phyloP scores from a whole-genome alignment of 2,329 filamentous ascomycete genomes.

The Ceratocystis huliohia region DNA sequence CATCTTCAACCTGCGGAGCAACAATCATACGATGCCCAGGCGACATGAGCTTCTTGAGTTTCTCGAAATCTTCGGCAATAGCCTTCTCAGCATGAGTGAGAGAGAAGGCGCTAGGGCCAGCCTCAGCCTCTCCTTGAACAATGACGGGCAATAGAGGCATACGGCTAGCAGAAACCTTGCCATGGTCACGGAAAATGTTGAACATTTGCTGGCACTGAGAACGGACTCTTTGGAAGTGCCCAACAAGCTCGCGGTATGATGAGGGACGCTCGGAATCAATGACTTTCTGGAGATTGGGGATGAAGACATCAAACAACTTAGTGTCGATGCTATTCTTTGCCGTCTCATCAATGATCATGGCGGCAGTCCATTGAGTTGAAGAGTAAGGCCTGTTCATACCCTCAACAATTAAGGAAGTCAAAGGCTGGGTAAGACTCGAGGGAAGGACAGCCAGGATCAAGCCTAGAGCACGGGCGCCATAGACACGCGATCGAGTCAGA shows the following conservation, averaged over 20 bases:
- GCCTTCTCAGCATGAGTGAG: conserved; percentile 79
- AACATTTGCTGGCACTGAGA: conserved; percentile 84
- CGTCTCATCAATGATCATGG: conserved; percentile 80
- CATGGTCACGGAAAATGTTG: conserved; percentile 82
- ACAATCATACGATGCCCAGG: conserved; percentile 80
- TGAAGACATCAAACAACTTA: conserved; percentile 43
- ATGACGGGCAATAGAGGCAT: conserved; percentile 76
- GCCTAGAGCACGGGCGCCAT: conserved; percentile 74
- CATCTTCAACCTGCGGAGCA: conserved; percentile 64
- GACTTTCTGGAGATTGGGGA: conserved; percentile 55
- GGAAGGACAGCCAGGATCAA: conserved; percentile 69
- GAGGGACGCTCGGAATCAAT: conserved; percentile 69
- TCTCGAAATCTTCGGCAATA: conserved; percentile 72
- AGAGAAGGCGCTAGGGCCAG: conserved; percentile 85
- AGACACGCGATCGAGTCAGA: conserved; percentile 79
- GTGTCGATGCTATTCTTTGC: conserved; percentile 44
- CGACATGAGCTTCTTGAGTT: conserved; percentile 75
- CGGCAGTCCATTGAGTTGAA: conserved; percentile 72
- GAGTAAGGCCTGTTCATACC: conserved; percentile 62
- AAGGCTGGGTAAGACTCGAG: conserved; percentile 46
- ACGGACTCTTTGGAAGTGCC: conserved; percentile 75
- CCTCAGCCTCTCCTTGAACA: conserved; percentile 84
- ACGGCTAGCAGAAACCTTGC: conserved; percentile 61
- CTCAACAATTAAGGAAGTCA: conserved; percentile 41
- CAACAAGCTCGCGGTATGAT: conserved; percentile 81